These are phyloP conservation scores for Stramenopiles sp. DNA, from an alignment of 352 stramenopile species.

Conservation along the genomic window DNA sequence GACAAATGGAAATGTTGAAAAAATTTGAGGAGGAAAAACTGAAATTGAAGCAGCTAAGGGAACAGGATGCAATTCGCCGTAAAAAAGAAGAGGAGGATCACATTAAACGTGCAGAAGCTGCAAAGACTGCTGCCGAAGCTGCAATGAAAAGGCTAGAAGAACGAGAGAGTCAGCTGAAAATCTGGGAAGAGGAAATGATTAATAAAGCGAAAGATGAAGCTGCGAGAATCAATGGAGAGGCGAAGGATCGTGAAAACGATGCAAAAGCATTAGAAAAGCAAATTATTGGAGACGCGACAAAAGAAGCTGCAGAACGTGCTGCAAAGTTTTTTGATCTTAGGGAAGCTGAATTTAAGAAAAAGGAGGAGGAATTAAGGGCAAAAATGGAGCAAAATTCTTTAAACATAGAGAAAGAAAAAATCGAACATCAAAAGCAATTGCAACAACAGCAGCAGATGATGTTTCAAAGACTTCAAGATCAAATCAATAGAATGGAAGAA, in stretches of 20 bases:
- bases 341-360: background rate
- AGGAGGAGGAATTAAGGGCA: background rate
- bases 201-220: background rate
- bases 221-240: background rate
- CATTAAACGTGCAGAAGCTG: background rate
- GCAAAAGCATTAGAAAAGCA: background rate
- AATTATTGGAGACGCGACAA: background rate
- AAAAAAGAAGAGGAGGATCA: background rate
- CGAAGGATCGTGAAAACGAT: background rate
- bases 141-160: background rate
- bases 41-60: background rate
- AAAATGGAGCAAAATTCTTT: background rate
- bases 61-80: background rate
- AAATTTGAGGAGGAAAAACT: background rate
- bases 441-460: background rate
- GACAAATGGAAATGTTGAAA: background rate
- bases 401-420: background rate
- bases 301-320: background rate
- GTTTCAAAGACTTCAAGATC: background rate
- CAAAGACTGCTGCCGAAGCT: background rate
- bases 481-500: background rate
- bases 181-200: background rate
- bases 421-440: background rate
- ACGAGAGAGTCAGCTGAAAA: background rate
- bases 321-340: background rate